Evolutionary conservation across 257 asterid species (phyloP).

Genomic region (Solanum piurae): DNA sequence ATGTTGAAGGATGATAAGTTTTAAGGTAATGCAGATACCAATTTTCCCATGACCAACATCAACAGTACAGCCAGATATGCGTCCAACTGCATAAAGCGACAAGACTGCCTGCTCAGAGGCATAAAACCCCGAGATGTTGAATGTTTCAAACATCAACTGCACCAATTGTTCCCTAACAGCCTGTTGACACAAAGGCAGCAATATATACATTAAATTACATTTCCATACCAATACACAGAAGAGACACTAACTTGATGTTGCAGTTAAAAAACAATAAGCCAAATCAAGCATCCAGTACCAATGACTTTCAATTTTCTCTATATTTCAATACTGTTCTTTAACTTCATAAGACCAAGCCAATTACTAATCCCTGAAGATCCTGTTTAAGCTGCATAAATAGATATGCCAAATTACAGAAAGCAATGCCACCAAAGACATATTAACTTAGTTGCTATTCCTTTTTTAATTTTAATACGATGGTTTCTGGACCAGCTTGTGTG

Average conservation of each 20-base stretch:
- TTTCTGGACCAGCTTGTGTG: background rate
- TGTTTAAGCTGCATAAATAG: background rate
- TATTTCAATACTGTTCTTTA: background rate
- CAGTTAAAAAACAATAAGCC: background rate
- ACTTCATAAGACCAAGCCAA: background rate
- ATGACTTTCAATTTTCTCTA: background rate
- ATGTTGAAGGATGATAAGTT: background rate
- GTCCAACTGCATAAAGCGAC: slow-evolving; percentile 92
- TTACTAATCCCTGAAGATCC: background rate
- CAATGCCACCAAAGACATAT: background rate
- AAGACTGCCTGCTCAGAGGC: slow-evolving; percentile 94
- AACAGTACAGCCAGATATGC: slow-evolving; percentile 89
- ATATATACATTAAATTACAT: background rate
- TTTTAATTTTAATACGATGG: background rate
- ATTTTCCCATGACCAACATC: slow-evolving; percentile 89
- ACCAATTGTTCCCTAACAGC: slow-evolving; percentile 84
- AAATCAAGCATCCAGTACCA: background rate
- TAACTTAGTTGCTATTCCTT: background rate
- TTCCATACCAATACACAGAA: background rate
- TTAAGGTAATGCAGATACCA: slow-evolving; percentile 27
- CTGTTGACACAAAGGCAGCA: slow-evolving; percentile 23
- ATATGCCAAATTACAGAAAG: background rate
- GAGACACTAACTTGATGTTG: background rate
- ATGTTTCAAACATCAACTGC: slow-evolving; percentile 92
- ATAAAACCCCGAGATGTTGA: slow-evolving; percentile 83